A percentile compares a stretch with the other conserved stretches of the same genome.
Conservation (phyloP, 2,329 filamentous ascomycete genomes). For the Talaromyces sp. region DNA sequence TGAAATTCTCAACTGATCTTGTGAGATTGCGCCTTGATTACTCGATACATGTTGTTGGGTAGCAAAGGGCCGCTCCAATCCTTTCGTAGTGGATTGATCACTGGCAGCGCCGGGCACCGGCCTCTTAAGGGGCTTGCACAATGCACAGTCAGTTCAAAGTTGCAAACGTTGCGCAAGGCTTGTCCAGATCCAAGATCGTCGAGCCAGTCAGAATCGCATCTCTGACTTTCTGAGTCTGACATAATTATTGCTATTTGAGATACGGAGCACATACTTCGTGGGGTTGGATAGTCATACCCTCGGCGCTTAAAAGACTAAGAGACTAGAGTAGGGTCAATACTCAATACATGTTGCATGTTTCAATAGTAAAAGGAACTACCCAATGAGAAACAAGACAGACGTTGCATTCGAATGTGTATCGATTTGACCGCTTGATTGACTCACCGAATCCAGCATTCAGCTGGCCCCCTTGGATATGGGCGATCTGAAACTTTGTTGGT, state of each 20-base stretch:
- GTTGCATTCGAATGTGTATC: not conserved
- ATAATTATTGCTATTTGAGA: not conserved
- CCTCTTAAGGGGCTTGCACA: not conserved
- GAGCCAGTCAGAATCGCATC: conserved; percentile 3
- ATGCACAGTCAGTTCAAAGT: not conserved
- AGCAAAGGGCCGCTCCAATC: not conserved
- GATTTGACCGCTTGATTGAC: conserved; percentile 6
- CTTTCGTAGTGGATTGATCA: not conserved
- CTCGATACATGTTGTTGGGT: not conserved
- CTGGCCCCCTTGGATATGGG: not conserved
- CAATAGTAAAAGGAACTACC: not conserved
- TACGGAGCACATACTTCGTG: not conserved
- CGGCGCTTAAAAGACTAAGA: not conserved
- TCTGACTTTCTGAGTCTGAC: too few species aligned
- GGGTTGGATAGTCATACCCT: not conserved
- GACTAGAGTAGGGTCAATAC: too few species aligned
- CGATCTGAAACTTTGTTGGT: not conserved
- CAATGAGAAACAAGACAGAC: not conserved
- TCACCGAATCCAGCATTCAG: conserved; percentile 4
- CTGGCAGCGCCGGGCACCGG: too few species aligned
- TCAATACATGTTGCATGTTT: not conserved
- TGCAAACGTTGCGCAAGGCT: not conserved
- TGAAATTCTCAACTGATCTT: not conserved
- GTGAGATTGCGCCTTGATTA: not conserved
- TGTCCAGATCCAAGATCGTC: not conserved